Evolutionary conservation across 306 rosid species (phyloP), one percentile per base, ranked within the genome.

Genomic region (Casuarina cunninghamiana): DNA sequence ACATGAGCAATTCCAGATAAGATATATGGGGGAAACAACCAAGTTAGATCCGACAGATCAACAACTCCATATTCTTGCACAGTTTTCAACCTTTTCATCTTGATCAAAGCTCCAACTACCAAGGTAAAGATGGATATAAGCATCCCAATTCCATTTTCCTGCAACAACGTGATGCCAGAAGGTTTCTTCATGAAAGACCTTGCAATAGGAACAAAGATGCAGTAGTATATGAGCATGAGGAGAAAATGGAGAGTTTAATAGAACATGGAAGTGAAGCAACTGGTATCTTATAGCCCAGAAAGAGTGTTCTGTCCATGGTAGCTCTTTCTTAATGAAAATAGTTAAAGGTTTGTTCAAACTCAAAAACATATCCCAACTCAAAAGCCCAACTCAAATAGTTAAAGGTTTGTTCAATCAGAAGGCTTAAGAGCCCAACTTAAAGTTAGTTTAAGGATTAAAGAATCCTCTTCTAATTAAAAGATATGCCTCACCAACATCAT

Each of bases 281-380:
- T 6, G 84, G 77, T 70, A 81, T 7, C 3, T 76, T 44, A 15
- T 76, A 70, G 21, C 80, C 74, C 2, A 69, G 39, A 13, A 60
- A 13, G 0, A 81, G 39, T 15, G 42, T 75, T 70, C 84, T 74
- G 37, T 63, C 73, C 78, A 88, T 41, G 1, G 85, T 85, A n/a
- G 32, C 77, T 11, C 88, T 88, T 84, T 88, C 41, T 86, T 83
- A 42, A 74, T 80, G 21, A 79, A 86, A 45, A 80, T 26, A 80
- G 5, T 86, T 84, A 38, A 46, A 4, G 37, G 8, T 1, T 69
- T 88, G 91, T 37, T 89, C 75, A 69, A 49, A 77, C 17, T 71
- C 83, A 53, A 88, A 15, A 6, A 74, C 89, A 75, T 74, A 86
- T 15, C 72, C 51, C 0, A 26, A 26, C 32, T 26, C 2, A 69